Base-by-base conservation (phyloP, 1,284 basidiomycete species). In the Limonomyces culmigenus region DNA sequence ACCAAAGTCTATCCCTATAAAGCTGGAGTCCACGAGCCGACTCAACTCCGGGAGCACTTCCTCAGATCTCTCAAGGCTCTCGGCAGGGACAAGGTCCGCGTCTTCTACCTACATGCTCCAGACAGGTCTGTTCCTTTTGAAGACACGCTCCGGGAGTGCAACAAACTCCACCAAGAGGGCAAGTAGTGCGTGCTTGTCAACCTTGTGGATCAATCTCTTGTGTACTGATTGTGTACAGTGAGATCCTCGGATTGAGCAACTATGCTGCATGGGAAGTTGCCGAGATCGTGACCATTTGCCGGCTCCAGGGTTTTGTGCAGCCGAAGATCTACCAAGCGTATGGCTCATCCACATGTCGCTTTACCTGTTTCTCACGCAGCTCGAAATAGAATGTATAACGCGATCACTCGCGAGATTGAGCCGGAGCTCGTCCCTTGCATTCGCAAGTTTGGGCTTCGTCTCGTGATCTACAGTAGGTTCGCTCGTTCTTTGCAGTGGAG, bases 381-480 rank as follows among this genome's bases (percentile, higher is more conserved):
- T 4, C 10, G 27, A 13, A 30, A 12, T 30, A 59, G 62, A 11
- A 65, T 67, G 59, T 70, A 69, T 47, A 70, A 69, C 38, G 60
- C 65, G 1, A 53, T 70, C 40, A 66, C 63, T 2, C 60, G 70
- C 5, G 58, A 57, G 29, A 65, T 68, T 33, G 68, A 74, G 42
- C 41, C 64, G 1, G 69, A 74, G 48, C 56, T 73, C 16, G 51
- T 70, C n/a, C 67, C 66, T 2, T 69, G 67, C 50, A 56, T 60
- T 40, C 59, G 70, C 36, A 70, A 71, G 45, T 68, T 58, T 47
- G 67, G 63, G 15, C 47, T 76, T 34, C 51, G 66, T 18, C 52
- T 71, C 35, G 67, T 71, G 14, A 53, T 65, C 21, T 69, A 63
- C 47, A 66, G 62, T 41, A 63, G 65, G n/a, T 53, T 70, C 21